Evolutionary conservation across 106 monocot genomes (phyloP).

Genomic region (Dendrobium officinale): DNA sequence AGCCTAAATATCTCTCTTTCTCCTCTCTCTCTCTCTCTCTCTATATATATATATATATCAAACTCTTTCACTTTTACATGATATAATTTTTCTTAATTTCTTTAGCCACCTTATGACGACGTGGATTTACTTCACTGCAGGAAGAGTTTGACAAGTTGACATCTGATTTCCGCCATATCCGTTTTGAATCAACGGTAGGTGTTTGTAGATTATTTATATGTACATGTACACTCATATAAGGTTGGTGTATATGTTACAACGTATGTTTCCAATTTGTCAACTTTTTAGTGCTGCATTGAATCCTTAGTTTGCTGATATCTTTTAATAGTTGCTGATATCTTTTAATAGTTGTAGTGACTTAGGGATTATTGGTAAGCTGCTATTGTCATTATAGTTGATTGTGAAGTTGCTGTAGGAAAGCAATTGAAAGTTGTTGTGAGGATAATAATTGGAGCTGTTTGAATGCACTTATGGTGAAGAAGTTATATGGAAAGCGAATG

Average conservation of each 20-base stretch:
- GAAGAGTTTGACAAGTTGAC: conserved; percentile 76
- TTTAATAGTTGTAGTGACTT: neutral
- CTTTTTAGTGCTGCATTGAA: neutral
- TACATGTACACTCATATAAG: neutral
- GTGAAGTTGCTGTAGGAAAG: neutral
- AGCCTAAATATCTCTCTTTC: too few relatives aligned
- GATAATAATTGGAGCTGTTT: neutral
- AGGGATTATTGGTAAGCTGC: too few relatives aligned
- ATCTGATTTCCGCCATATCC: conserved; percentile 56
- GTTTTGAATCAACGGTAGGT: conserved; percentile 98
- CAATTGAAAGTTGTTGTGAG: neutral
- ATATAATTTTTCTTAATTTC: neutral
- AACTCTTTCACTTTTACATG: neutral
- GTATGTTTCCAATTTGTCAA: neutral
- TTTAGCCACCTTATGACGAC: conserved; percentile 1
- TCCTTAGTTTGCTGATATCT: neutral
- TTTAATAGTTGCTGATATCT: neutral
- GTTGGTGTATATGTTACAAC: neutral
- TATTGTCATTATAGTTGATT: neutral
- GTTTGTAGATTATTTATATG: neutral
- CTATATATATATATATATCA: neutral
- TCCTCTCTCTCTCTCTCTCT: neutral
- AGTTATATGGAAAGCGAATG: neutral
- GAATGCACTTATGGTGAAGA: neutral
- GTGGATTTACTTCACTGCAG: conserved; percentile 31